phyloP scores from a whole-genome alignment of 1,284 basidiomycete genomes.

The Ustilago xerochloae region DNA sequence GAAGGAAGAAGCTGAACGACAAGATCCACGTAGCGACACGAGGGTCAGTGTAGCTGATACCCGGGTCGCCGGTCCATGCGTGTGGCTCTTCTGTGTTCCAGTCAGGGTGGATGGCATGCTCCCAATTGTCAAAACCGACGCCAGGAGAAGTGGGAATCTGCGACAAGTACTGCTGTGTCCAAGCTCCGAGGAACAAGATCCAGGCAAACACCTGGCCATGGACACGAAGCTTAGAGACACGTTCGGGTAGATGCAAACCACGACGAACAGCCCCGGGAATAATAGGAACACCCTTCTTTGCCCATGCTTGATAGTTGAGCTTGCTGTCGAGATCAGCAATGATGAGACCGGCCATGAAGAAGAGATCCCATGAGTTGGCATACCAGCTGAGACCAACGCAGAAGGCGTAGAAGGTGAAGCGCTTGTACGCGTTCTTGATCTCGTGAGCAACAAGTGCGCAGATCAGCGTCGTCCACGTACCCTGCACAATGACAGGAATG shows the following conservation, averaged over 20 bases:
- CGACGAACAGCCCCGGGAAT: constrained; percentile 27
- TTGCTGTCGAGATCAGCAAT: constrained; percentile 60
- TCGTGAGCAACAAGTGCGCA: constrained; percentile 59
- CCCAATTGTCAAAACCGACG: constrained; percentile 35
- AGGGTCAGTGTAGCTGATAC: constrained; percentile 44
- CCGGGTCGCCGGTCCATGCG: constrained; percentile 18
- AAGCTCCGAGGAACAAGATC: constrained; percentile 53
- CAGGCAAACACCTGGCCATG: constrained; percentile 57
- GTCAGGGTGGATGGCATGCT: constrained; percentile 53
- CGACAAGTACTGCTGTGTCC: constrained; percentile 49
- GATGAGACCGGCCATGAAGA: constrained; percentile 62
- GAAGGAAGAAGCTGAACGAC: constrained; percentile 58
- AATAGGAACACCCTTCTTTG: constrained; percentile 48
- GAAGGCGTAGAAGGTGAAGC: constrained; percentile 55
- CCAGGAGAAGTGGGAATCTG: constrained; percentile 33
- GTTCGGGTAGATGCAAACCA: constrained; percentile 28
- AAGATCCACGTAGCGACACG: constrained; percentile 44
- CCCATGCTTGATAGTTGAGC: constrained; percentile 56
- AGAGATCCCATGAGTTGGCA: constrained; percentile 59
- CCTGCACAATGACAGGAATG: constrained; percentile 60
- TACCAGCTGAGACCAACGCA: constrained; percentile 60
- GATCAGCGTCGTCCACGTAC: constrained; percentile 55
- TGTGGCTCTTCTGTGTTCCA: constrained; percentile 41
- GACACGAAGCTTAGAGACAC: constrained; percentile 36
- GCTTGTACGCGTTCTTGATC: constrained; percentile 59